Conservation (phyloP, 495 filamentous ascomycete genomes). For the Neurospora tetrasperma region DNA sequence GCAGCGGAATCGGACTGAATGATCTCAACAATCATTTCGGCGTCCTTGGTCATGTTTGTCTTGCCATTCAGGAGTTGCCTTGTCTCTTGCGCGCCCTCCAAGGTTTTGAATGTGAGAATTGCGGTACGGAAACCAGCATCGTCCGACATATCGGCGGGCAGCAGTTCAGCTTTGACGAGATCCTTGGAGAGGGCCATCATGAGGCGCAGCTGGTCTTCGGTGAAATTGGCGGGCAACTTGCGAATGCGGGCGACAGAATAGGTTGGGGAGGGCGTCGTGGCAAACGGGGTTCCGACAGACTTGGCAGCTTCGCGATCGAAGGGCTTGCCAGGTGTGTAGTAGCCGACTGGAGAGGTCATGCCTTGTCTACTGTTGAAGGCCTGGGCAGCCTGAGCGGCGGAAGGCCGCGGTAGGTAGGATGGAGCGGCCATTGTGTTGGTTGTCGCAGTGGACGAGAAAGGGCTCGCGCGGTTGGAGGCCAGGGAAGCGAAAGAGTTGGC, state of each 20-base stretch:
- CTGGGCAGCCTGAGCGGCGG: constrained; percentile 15
- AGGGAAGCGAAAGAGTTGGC: constrained; percentile 20
- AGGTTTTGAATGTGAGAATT: constrained; percentile 61
- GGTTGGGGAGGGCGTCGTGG: constrained; percentile 19
- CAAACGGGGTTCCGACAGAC: constrained; percentile 45
- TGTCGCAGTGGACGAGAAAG: constrained; percentile 22
- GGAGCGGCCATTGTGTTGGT: constrained; percentile 32
- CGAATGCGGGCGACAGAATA: constrained; percentile 50
- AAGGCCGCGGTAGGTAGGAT: constrained; percentile 19
- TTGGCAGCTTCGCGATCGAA: constrained; percentile 39
- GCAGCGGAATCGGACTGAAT: constrained; percentile 28
- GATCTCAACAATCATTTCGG: constrained; percentile 72
- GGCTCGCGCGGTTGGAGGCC: constrained; percentile 27
- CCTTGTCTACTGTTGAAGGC: constrained; percentile 18
- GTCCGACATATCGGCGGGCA: constrained; percentile 52
- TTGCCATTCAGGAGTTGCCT: constrained; percentile 71
- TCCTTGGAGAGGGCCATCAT: constrained; percentile 86
- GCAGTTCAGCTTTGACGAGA: constrained; percentile 61
- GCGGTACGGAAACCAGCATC: constrained; percentile 67
- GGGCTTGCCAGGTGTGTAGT: constrained; percentile 26
- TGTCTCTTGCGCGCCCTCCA: constrained; percentile 66
- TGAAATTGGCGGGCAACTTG: constrained; percentile 63
- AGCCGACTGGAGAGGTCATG: constrained; percentile 23
- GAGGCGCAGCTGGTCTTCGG: constrained; percentile 59
- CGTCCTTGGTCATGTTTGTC: constrained; percentile 60